Base-by-base conservation (phyloP, 2,329 filamentous ascomycete genomes). In the Grosmannia huntii region DNA sequence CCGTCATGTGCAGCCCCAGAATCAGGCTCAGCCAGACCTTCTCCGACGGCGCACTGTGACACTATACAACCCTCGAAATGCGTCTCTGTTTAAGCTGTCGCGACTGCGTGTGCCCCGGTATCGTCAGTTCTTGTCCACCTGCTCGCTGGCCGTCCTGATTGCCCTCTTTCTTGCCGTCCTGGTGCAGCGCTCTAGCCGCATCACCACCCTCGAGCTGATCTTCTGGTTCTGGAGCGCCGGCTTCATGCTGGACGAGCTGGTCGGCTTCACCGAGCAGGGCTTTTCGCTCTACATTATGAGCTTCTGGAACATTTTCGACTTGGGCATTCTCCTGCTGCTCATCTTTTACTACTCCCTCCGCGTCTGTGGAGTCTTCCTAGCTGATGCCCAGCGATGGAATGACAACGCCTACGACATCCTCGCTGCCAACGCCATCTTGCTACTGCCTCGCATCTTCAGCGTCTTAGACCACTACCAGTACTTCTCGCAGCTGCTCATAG, bases 221-320 rank as follows among this genome's bases (percentile, higher is more conserved):
- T 96, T 97, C 72, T 97, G 92, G 92, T 89, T 96, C 70, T 97
- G 92, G 91, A 95, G 90, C 68, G 89, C 90, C 28, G 92, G 92
- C 0, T 96, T 95, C 71, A 95, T 96, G 90, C 82, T 96, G 36
- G 92, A 96, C 66, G 92, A 96, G 71, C 81, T 97, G 25, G 90
- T 96, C 21, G 91, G 91, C 12, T 96, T 96, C 76, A 96, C 91
- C 64, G 92, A 97, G 70, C 90, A 96, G 71, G 92, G 92, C 3
- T 96, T 96, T 69, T 91, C 90, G 44, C 81, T 97, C 33, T 97
- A 96, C 72, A 89, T 96, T 66, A 92, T 96, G 84, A 95, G 90
- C 69, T 94, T 96, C 70, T 96, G 92, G 92, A 96, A 96, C 70
- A 83, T 91, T 44, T 96, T 96, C 70, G 92, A 96, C 68, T 76